Evolutionary conservation across 768 basidiomycete genomes (phyloP), one percentile per base, ranked within the genome.

Genomic region (Xerocomus brunneocitrinus): DNA sequence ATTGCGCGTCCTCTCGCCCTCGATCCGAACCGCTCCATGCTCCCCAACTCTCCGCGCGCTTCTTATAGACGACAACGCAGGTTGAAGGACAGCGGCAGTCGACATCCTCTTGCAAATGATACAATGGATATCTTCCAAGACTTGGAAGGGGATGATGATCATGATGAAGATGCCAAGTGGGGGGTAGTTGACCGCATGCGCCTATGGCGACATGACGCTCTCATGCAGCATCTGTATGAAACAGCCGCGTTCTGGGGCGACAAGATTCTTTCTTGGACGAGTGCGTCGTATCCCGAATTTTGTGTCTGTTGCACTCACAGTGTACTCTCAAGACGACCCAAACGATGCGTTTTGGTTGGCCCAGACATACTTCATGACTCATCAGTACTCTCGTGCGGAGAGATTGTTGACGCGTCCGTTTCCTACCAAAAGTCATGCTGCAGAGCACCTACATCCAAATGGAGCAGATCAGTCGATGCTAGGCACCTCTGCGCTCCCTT

Each of bases 301-400:
- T 48, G 47, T 50, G 31, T 52, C 42, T 34, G n/a, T 42, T 31
- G 51, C 53, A 52, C 56, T 50, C 39, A 57, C 30, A 13, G 16
- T 34, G 3, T 35, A 27, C 24, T 45, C 22, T 22, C 27, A 62
- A 95, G 95, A 86, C 57, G 92, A 98, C 63, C 87, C 94, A 30
- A 97, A 98, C 67, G 97, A 99, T 70, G 97, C 94, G 12, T 98
- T 99, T 71, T 99, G 97, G 97, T 82, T 99, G 22, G 95, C 97
- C 3, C 97, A 99, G 69, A 92, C 90, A 0, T 93, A 94, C 70
- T 99, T 98, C 69, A 88, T 95, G 76, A 94, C 89, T 3, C 86
- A 95, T 62, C 91, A 97, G 56, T 98, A 95, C 71, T 86, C 92
- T 8, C 89, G 95, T 44, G 95, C 97, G 9, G 93, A 98, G 68